Evolutionary conservation across 2,329 filamentous ascomycete genomes (phyloP), one percentile per base, ranked within the genome.

Genomic region (Exophiala mesophila): DNA sequence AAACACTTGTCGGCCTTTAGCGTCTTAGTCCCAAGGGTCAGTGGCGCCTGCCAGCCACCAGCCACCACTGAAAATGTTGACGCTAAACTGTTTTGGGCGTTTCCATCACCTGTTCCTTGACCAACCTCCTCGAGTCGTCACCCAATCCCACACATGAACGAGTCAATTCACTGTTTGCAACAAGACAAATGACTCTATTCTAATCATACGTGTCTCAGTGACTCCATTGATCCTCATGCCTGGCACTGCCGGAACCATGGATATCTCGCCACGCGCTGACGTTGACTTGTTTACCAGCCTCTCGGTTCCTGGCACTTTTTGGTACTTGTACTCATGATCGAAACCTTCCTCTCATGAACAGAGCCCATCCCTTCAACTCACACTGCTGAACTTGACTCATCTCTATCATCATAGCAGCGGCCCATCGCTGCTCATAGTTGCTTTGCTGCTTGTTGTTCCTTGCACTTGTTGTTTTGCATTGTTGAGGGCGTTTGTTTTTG

Each of bases 391-490:
- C 23, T 7, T 7, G 12, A 34, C 20, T 17, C 16, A 17, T 18
- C 32, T 18, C 20, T 15, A 34, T 17, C n/a, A 17, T 18, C 20
- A 34, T 34, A 17, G 15, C 20, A 34, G 10, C 15, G 20, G n/a
- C 4, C 6, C 30, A 32, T 40, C 18, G 26, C 32, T 24, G 21
- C 15, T 32, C 24, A 36, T 32, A 34, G 40, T 45, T 35, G 21
- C 31, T 40, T 21, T 36, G 35, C 31, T 35, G 28, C 19, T 38
- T 19, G 17, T 36, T 36, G 20, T 18, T 44, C 19, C 16, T 41
- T 44, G 29, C 39, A n/a, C n/a, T n/a, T n/a, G 50, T 44, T 44
- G 47, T 53, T 51, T 47, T 47, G 29, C 30, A 40, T 42, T 39
- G 43, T 51, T 49, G n/a, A n/a, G n/a, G n/a, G n/a, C n/a, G n/a